A percentile compares a stretch with the other conserved stretches of the same genome.
phyloP scores from a whole-genome alignment of 208 protist genomes.

The Jaenimonas drosophilae region DNA sequence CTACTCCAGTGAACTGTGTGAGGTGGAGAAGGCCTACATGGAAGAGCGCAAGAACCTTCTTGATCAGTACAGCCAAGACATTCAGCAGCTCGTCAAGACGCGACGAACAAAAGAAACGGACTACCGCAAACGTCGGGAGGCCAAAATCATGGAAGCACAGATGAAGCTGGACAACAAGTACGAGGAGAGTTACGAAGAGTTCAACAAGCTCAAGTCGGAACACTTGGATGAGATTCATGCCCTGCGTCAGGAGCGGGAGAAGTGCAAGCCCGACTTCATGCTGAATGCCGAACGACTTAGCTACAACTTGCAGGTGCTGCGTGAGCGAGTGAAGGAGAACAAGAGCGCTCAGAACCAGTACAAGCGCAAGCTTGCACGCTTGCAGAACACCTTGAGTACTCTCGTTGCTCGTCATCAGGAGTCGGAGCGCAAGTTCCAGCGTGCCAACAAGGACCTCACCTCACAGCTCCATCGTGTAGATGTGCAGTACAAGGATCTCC shows the following conservation, averaged over 20 bases:
- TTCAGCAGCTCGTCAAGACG: constrained; percentile 82
- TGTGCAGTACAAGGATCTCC: constrained; percentile 94
- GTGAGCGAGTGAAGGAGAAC: constrained; percentile 93
- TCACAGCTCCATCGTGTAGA: constrained; percentile 90
- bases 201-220: constrained; percentile 63
- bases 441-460: constrained; percentile 91
- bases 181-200: constrained; percentile 72
- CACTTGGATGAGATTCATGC: constrained; percentile 86
- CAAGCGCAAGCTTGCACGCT: constrained; percentile 84
- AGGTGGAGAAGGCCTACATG: constrained; percentile 84
- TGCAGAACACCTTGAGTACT: constrained; percentile 83
- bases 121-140: constrained; percentile 71
- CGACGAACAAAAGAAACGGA: constrained; percentile 84
- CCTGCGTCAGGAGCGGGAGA: constrained; percentile 90
- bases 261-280: constrained; percentile 92
- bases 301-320: constrained; percentile 95
- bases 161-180: constrained; percentile 62
- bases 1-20: constrained; percentile 71
- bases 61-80: constrained; percentile 59
- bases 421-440: constrained; percentile 85
- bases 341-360: constrained; percentile 88
- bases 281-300: constrained; percentile 94
- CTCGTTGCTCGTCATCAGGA: constrained; percentile 88
- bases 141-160: constrained; percentile 81
- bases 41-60: constrained; percentile 74